Conservation (phyloP, 164 flowering plant genomes). For the Dillenia turbinata region DNA sequence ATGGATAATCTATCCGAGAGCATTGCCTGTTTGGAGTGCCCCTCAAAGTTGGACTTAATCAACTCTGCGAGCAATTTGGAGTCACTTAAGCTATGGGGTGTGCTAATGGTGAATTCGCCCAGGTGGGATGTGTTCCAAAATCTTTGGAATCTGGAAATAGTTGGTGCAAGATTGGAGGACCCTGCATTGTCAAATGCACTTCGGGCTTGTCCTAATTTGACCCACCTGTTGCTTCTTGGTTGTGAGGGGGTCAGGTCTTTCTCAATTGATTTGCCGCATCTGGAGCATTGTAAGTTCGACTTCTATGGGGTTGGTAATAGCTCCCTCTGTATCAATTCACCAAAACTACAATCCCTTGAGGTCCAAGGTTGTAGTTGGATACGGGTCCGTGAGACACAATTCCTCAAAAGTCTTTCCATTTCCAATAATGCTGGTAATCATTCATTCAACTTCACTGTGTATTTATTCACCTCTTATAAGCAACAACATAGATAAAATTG, state of each 20-base stretch:
- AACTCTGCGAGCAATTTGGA: slow-evolving; percentile 43
- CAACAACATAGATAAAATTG: too few species aligned
- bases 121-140: slow-evolving; percentile 60
- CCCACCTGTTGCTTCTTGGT: slow-evolving; percentile 52
- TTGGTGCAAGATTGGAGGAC: slow-evolving; percentile 70
- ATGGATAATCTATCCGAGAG: slow-evolving; percentile 57
- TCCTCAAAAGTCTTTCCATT: slow-evolving; percentile 50
- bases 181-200: slow-evolving; percentile 44
- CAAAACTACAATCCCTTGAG: slow-evolving; percentile 54
- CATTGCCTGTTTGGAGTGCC: slow-evolving; percentile 16
- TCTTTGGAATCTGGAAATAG: slow-evolving; percentile 62
- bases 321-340: slow-evolving; percentile 42
- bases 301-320: slow-evolving; percentile 67
- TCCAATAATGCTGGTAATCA: slow-evolving; percentile 66
- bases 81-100: slow-evolving; percentile 83
- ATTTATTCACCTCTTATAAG: neutral
- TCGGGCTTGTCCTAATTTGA: slow-evolving; percentile 69
- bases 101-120: slow-evolving; percentile 49
- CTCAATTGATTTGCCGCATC: slow-evolving; percentile 46
- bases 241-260: slow-evolving; percentile 67
- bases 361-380: slow-evolving; percentile 85
- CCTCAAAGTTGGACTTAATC: slow-evolving; percentile 59
- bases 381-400: slow-evolving; percentile 41
- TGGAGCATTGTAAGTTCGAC: slow-evolving; percentile 74
- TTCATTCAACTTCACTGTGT: neutral